A percentile compares a stretch with the other conserved stretches of the same genome.
Conservation (phyloP, 768 basidiomycete genomes). For the Lactarius quietus region DNA sequence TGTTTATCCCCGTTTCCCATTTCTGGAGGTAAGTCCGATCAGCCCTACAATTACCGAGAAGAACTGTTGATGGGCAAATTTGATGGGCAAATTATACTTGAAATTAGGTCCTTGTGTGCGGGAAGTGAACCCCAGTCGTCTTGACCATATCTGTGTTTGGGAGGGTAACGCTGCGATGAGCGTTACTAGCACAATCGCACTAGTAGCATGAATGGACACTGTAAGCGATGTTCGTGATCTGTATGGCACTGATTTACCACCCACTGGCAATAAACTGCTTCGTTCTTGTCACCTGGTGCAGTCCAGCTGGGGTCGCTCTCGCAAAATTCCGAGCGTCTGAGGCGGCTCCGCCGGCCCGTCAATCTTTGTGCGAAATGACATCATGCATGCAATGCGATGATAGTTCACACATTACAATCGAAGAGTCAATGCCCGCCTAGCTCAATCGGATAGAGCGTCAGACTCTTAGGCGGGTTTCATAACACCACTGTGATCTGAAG, state of each 20-base stretch:
- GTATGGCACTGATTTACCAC: neutral
- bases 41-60: neutral
- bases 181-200: neutral
- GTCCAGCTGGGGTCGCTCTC: too few species aligned
- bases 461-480: constrained; percentile 44
- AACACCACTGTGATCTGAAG: constrained; percentile 43
- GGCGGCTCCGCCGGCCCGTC: too few species aligned
- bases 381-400: too few species aligned
- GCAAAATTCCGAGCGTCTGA: too few species aligned
- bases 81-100: too few species aligned
- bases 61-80: neutral
- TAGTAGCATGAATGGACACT: neutral
- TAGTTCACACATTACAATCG: too few species aligned
- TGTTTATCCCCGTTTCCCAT: neutral
- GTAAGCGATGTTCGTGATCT: neutral
- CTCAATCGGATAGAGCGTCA: constrained; percentile 68
- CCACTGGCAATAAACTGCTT: too few species aligned
- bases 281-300: too few species aligned
- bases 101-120: too few species aligned
- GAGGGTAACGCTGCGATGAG: neutral
- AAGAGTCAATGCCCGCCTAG: constrained; percentile 50
- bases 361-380: too few species aligned
- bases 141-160: neutral
- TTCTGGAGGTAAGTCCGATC: neutral
- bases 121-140: too few species aligned